Base-by-base conservation (phyloP, 2,329 filamentous ascomycete species). In the Claviceps pazoutovae region DNA sequence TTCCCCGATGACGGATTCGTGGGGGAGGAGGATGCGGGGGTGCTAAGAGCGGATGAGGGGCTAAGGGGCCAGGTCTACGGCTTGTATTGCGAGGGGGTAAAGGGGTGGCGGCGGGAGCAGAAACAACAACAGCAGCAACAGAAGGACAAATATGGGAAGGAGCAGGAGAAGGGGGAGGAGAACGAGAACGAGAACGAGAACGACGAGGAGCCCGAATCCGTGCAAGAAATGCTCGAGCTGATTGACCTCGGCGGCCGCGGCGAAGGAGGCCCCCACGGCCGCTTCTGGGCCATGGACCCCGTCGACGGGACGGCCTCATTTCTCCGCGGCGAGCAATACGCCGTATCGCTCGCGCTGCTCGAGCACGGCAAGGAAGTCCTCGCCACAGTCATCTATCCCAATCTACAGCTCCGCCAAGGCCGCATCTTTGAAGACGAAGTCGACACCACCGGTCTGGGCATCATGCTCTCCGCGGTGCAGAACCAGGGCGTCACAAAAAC, bases 281-380 rank as follows among this genome's bases (percentile, higher is more conserved):
- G 74, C 1, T 71, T 77, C 49, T 84, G 80, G 80, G 73, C 80
- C 34, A 73, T 84, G 61, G 80, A 84, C 59, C 80, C 80, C 0
- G 75, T 84, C 7, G 80, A 84, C 57, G 80, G 80, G 34, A 84
- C 80, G 1, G 75, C 74, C 16, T 76, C 79, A 0, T 84, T 82
- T 53, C 74, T 84, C 56, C 66, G 66, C 41, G 76, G 76, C 3
- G 71, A 79, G 62, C 80, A 84, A 64, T 84, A 83, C 54, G 80
- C 75, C 3, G 77, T 84, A 4, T 78, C 77, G 54, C 65, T 83
- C 19, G 74, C 76, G 3, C 64, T 84, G 55, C 63, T 83, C 2
- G 73, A 79, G 53, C 68, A 81, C 50, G 80, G 80, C 3, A 59
- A 64, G 46, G 76, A 84, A 61, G 67, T 74, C 49, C 61, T 84